Evolutionary conservation across 371 early-diverging fungal genomes (phyloP).

Genomic region (Lichtheimia hyalospora): DNA sequence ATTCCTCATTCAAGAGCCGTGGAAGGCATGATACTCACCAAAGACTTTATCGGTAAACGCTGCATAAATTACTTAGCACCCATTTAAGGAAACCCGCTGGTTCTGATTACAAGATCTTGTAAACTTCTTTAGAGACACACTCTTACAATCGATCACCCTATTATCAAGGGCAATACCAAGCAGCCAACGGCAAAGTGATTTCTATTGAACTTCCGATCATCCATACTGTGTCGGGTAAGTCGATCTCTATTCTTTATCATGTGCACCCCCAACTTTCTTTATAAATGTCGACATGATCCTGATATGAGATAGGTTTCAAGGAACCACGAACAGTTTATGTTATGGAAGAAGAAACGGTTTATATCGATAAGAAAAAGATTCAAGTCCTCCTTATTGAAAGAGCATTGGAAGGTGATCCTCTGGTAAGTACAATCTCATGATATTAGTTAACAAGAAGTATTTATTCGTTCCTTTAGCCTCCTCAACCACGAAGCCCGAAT

Average conservation of each 20-base stretch:
- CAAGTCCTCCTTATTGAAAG: constrained; percentile 50
- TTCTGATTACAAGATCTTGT: background rate
- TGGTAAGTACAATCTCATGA: constrained; percentile 12
- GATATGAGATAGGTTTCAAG: constrained; percentile 42
- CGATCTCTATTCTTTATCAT: background rate
- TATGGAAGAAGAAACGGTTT: constrained; percentile 55
- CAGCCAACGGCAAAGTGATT: constrained; percentile 57
- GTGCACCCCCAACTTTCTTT: background rate
- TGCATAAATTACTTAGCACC: background rate
- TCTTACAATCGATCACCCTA: constrained; percentile 62
- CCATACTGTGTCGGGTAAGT: constrained; percentile 49
- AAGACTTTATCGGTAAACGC: constrained; percentile 57
- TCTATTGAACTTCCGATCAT: constrained; percentile 53
- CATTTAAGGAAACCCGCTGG: constrained; percentile 1
- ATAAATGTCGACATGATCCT: background rate
- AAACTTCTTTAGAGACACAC: constrained; percentile 49
- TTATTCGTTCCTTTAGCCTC: background rate
- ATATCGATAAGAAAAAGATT: constrained; percentile 47
- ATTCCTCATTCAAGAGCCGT: constrained; percentile 58
- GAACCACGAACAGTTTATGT: constrained; percentile 55
- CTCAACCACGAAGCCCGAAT: constrained; percentile 22
- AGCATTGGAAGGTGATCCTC: constrained; percentile 52
- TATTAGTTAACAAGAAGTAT: background rate
- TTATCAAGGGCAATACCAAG: constrained; percentile 56
- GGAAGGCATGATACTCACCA: constrained; percentile 51